Base-by-base conservation (phyloP, 495 filamentous ascomycete species). In the Tuber umbilicatum region DNA sequence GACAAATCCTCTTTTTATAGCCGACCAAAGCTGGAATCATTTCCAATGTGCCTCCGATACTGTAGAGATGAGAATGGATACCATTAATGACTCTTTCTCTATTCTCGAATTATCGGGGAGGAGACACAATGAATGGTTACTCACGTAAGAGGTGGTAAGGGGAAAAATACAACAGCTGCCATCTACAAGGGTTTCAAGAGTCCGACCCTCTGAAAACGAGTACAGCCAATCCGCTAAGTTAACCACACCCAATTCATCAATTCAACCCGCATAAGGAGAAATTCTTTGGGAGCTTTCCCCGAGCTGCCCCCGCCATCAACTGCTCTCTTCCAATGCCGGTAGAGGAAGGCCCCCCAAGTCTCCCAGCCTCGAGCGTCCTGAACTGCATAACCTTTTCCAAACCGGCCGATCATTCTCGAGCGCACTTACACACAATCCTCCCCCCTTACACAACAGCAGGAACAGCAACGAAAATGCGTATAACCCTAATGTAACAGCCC, bases 21-120 rank as follows among this genome's bases (percentile, higher is more conserved):
- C 47, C 7, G 21, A 7, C 1, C 47, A n/a, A 23, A n/a, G 21
- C 23, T 7, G 2, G 23, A n/a, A 50, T 2, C 47, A 6, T n/a
- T 50, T 10, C 6, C 5, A n/a, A n/a, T n/a, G 23, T 2, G 47
- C 5, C 6, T 23, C 0, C 2, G 2, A 7, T 2, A 0, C 6
- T 9, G 45, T 50, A 12, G 6, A 50, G 21, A n/a, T 21, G 12
- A 50, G 23, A n/a, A 50, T 19, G 41, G 42, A 17, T 2, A 19
- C 16, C 42, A 45, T 4, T 45, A 19, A 21, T 45, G 5, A 21
- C 42, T 19, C 16, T 19, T 43, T 12, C 14, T 19, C 42, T 19
- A 19, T 45, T 5, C 42, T 45, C 17, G 17, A 17, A 45, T 45
- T 19, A 45, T 45, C 5, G 42, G 14, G 42, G 42, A 45, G 16